Percentiles rank a stretch among this genome's conserved stretches.
Evolutionary conservation across 2,329 filamentous ascomycete genomes (phyloP).

Genomic region (Fusarium sp.): DNA sequence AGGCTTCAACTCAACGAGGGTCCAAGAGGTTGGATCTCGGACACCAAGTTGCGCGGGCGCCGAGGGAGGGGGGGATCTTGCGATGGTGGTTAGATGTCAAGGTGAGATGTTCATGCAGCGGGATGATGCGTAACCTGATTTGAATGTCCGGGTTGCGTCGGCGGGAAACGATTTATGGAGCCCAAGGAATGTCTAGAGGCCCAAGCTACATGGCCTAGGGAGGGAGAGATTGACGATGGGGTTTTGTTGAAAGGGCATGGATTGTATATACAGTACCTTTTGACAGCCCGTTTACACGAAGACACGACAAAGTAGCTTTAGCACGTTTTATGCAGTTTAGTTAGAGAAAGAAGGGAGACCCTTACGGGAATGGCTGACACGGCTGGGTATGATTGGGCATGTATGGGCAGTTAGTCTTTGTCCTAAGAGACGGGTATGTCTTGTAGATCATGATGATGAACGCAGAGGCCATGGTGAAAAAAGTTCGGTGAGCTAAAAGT

Average conservation of each 20-base stretch:
- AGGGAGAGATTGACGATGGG: constrained; percentile 4
- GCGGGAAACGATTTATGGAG: constrained; percentile 5
- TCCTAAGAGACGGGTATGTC: not conserved
- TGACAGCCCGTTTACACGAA: constrained; percentile 18
- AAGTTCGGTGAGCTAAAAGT: not conserved
- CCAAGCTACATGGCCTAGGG: not conserved
- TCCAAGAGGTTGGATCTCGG: constrained; percentile 14
- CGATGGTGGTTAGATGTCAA: constrained; percentile 1
- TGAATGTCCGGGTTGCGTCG: constrained; percentile 25
- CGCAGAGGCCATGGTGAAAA: not conserved
- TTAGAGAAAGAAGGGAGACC: constrained; percentile 35
- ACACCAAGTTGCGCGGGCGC: constrained; percentile 27
- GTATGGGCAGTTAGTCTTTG: not conserved
- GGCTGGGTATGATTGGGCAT: not conserved
- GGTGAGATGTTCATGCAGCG: constrained; percentile 28
- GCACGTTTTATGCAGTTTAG: not conserved
- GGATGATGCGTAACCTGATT: constrained; percentile 24
- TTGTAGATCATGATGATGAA: not conserved
- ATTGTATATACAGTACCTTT: constrained; percentile 9
- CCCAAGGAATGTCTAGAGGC: not conserved
- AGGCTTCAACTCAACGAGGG: not conserved
- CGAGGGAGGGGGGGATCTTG: constrained; percentile 6
- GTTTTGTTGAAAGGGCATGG: not conserved
- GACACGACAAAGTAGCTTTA: constrained; percentile 17
- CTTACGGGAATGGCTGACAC: constrained; percentile 20